These are phyloP conservation scores for Pinus taeda DNA, from an alignment of 75 land plant genomes.

Conservation along the genomic window DNA sequence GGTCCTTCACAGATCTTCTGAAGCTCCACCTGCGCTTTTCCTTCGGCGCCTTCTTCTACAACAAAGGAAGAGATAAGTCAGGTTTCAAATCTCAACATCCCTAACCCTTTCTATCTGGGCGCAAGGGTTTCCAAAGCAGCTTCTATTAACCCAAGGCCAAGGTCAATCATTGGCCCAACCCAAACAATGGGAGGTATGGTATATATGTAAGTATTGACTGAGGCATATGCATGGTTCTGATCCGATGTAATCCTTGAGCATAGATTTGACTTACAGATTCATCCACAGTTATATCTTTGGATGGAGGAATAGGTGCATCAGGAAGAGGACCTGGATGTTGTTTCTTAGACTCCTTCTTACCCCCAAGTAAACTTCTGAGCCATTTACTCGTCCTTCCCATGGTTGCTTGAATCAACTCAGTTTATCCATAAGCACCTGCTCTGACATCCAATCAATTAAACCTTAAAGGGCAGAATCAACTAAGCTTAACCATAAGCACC, in stretches of 20 bases:
- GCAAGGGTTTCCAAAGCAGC: background rate
- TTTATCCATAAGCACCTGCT: too few species aligned
- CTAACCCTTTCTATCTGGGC: background rate
- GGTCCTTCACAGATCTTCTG: constrained; percentile 49
- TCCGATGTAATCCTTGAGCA: background rate
- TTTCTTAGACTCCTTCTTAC: constrained; percentile 8
- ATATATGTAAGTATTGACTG: background rate
- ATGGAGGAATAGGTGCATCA: constrained; percentile 16
- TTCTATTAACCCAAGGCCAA: constrained; percentile 8
- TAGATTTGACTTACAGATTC: constrained; percentile 7
- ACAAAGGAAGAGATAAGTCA: background rate
- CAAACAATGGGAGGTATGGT: background rate
- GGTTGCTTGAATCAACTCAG: background rate
- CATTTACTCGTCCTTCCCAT: constrained; percentile 84
- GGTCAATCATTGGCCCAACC: background rate
- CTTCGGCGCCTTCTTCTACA: constrained; percentile 40
- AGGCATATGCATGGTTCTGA: background rate
- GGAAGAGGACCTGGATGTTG: background rate
- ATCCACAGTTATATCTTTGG: background rate
- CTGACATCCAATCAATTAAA: too few species aligned
- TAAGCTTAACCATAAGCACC: too few species aligned
- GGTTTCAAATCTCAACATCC: background rate
- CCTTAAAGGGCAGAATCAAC: too few species aligned
- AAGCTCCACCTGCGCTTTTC: constrained; percentile 89
- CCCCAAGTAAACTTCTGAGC: constrained; percentile 44